These are phyloP conservation scores for Trichoderma citrinoviride DNA, from an alignment of 2,329 filamentous ascomycete genomes.

Conservation along the genomic window DNA sequence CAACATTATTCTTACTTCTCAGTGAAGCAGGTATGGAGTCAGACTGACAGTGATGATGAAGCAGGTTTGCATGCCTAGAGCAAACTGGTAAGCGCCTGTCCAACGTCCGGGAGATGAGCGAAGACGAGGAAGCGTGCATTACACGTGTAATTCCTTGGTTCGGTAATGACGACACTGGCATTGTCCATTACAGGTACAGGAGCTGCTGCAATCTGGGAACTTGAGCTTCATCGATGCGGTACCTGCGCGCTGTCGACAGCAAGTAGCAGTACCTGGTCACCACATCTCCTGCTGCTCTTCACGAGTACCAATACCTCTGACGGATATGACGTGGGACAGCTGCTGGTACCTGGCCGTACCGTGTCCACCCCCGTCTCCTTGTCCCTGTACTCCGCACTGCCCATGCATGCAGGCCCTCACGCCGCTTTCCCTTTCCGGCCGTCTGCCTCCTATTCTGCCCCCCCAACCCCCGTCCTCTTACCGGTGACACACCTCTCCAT, in stretches of 20 bases:
- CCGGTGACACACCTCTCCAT: constrained; percentile 14
- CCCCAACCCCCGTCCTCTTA: not conserved
- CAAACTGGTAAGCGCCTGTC: no score
- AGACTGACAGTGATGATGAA: no score
- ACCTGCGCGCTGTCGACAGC: not conserved
- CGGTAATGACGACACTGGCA: not conserved
- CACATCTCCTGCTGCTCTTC: no score
- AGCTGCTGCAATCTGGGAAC: not conserved
- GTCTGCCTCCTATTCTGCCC: constrained; percentile 18
- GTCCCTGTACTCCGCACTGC: constrained; percentile 18
- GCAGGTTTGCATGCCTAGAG: no score
- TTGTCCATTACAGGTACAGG: not conserved
- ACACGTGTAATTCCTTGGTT: not conserved
- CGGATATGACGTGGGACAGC: constrained; percentile 6
- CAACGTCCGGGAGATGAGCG: no score
- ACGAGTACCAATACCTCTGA: not conserved
- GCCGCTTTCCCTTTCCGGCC: constrained; percentile 18
- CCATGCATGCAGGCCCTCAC: constrained; percentile 8
- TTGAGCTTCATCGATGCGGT: not conserved
- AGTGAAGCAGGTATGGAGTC: no score
- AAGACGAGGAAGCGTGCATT: not conserved
- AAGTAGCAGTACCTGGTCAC: not conserved
- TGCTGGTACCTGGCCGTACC: not conserved
- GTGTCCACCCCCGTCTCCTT: not conserved
- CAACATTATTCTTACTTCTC: no score